Base-by-base conservation (phyloP, 345 rosid genomes). In the Streptanthus diversifolius region DNA sequence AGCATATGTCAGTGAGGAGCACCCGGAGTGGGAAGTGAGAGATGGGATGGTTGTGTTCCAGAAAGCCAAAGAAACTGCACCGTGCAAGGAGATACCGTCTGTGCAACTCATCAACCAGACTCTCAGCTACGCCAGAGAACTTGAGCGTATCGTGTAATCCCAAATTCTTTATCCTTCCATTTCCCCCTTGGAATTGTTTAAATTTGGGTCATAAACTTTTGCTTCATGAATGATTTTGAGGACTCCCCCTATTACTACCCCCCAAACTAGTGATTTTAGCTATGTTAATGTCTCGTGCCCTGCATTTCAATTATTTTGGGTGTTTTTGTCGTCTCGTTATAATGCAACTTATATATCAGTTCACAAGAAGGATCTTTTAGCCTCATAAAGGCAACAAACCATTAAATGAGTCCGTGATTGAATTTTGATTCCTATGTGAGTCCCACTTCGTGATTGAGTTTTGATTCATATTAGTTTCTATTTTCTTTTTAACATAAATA, bases 81-180 rank as follows among this genome's bases (percentile, higher is more conserved):
- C 98, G 0, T 90, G 97, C 73, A 92, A 92, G 84, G 99, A 92
- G 81, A 95, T 95, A 48, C 99, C 99, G 5, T 95, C 99, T 32
- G 88, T 91, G 49, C 97, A 87, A 78, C 96, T 95, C 78, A 95
- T 95, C 81, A 91, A 90, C 82, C 98, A 92, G 83, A 92, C 97
- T 9, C 86, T 95, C 66, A 91, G 98, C 84, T 95, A 91, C 13
- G 98, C 99, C 0, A 84, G 99, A 68, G 99, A 95, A 85, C 82
- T 95, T 85, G 97, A 92, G 88, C 88, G 98, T 72, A 95, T 95
- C 14, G 96, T 95, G 79, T 91, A 82, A 81, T 13, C 19, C 18
- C 30, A 22, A 7, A 25, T 53, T 13, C 8, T 51, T 51, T 44
- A 17, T 17, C 22, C 49, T 44, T 44, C 49, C 49, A 7, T 44